phyloP scores from a whole-genome alignment of 2,329 filamentous ascomycete species.

The Trichoderma gracile region DNA sequence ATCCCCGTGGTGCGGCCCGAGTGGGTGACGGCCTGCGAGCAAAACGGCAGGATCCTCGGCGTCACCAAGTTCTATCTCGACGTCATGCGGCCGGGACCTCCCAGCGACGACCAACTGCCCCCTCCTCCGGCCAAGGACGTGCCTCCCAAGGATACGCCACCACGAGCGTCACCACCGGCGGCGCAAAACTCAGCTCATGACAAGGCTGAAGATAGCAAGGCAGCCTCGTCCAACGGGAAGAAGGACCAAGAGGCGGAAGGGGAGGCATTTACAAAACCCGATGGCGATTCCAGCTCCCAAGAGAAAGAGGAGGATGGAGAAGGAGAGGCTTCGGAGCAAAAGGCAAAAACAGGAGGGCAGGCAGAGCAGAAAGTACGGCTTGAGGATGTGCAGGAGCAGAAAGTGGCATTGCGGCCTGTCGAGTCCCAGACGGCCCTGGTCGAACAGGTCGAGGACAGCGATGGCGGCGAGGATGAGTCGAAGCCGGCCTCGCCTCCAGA shows the following conservation, averaged over 20 bases:
- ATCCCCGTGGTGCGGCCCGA: conserved; percentile 95
- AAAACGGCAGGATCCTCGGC: conserved; percentile 86
- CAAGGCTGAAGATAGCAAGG: conserved; percentile 34
- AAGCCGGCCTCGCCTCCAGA: conserved; percentile 53
- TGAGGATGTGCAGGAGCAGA: conserved; percentile 51
- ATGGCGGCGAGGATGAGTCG: conserved; percentile 39
- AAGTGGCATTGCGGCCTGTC: conserved; percentile 51
- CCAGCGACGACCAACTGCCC: conserved; percentile 39
- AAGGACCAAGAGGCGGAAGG: conserved; percentile 7
- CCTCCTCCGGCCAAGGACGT: conserved; percentile 40
- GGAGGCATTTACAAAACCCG: conserved; percentile 32
- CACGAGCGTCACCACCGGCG: conserved; percentile 28
- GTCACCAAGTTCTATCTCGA: conserved; percentile 96
- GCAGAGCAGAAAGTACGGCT: conserved; percentile 43
- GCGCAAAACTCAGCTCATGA: conserved; percentile 29
- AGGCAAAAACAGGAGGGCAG: conserved; percentile 36
- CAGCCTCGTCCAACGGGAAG: conserved; percentile 17
- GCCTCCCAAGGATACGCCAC: conserved; percentile 33
- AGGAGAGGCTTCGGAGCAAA: conserved; percentile 31
- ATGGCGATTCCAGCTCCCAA: conserved; percentile 32
- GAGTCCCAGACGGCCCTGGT: conserved; percentile 32
- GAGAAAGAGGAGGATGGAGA: conserved; percentile 33
- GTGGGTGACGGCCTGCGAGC: conserved; percentile 96
- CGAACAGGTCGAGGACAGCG: conserved; percentile 15
- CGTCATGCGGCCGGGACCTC: conserved; percentile 58